phyloP scores from a whole-genome alignment of 495 filamentous ascomycete genomes.

The Tuber indicum region DNA sequence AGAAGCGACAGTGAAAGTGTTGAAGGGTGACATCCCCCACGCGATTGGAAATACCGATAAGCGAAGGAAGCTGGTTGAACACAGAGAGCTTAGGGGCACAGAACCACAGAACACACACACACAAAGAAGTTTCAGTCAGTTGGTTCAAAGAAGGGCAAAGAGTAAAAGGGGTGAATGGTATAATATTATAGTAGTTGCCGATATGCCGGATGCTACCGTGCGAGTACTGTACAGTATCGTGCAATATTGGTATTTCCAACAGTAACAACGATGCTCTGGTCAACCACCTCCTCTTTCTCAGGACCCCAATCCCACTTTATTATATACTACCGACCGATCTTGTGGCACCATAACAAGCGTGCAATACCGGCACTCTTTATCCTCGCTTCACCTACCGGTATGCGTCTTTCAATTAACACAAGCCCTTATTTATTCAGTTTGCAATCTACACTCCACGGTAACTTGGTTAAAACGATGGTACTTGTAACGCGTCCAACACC shows the following conservation, averaged over 20 bases:
- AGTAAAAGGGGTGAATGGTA: background rate
- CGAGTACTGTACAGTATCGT: background rate
- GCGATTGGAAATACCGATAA: background rate
- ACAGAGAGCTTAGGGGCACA: background rate
- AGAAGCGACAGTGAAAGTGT: constrained; percentile 55
- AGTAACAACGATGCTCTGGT: background rate
- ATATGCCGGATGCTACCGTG: background rate
- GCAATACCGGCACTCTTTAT: background rate
- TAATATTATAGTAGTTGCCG: background rate
- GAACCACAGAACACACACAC: background rate
- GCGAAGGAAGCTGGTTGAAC: background rate
- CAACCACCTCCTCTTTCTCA: background rate
- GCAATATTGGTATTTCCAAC: background rate
- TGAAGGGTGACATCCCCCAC: constrained; percentile 44
- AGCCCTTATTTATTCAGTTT: background rate
- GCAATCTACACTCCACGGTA: background rate
- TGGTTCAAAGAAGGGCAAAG: background rate
- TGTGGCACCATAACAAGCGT: background rate
- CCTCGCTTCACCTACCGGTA: background rate
- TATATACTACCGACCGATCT: background rate
- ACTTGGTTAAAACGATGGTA: background rate
- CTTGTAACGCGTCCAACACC: background rate
- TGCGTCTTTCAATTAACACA: background rate
- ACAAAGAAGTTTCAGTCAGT: background rate
- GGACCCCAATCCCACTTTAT: background rate